These are phyloP conservation scores for Grigorovia humatica DNA, from an alignment of 805 yeast genomes.

Conservation along the genomic window DNA sequence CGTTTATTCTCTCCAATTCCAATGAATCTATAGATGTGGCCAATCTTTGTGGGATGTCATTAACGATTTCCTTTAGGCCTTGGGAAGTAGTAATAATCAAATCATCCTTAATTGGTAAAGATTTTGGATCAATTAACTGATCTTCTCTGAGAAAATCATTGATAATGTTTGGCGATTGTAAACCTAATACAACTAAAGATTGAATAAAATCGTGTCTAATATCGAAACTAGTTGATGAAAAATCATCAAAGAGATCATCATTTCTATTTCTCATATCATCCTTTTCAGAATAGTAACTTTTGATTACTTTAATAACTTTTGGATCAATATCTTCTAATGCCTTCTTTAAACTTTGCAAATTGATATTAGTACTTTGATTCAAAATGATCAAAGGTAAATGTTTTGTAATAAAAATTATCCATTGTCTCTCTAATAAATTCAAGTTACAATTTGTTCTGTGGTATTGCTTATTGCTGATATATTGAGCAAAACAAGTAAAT, in stretches of 20 bases:
- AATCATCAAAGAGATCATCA: conserved; percentile 44
- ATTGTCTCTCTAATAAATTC: conserved; percentile 29
- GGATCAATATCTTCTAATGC: conserved; percentile 23
- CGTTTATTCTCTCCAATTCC: conserved; percentile 22
- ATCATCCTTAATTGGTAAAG: conserved; percentile 27
- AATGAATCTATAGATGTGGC: conserved; percentile 15
- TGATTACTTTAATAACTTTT: conserved; percentile 25
- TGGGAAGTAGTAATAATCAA: conserved; percentile 24
- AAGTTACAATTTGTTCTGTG: conserved; percentile 29
- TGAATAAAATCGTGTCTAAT: conserved; percentile 43
- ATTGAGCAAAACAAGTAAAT: conserved; percentile 35
- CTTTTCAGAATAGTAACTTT: conserved; percentile 27
- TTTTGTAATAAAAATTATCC: conserved; percentile 38
- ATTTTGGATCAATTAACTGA: conserved; percentile 29
- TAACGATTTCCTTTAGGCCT: conserved; percentile 25
- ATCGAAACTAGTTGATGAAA: conserved; percentile 37
- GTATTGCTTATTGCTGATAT: conserved; percentile 34
- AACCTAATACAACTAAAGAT: conserved; percentile 32
- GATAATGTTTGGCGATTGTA: conserved; percentile 29
- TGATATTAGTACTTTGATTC: conserved; percentile 15
- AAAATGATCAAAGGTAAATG: conserved; percentile 37
- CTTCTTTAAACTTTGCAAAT: conserved; percentile 18
- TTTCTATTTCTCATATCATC: conserved; percentile 28
- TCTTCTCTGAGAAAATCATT: conserved; percentile 32
- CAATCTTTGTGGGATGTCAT: conserved; percentile 25